These are phyloP conservation scores for Fusarium veterinarium DNA, from an alignment of 2,329 filamentous ascomycete genomes.

Conservation along the genomic window DNA sequence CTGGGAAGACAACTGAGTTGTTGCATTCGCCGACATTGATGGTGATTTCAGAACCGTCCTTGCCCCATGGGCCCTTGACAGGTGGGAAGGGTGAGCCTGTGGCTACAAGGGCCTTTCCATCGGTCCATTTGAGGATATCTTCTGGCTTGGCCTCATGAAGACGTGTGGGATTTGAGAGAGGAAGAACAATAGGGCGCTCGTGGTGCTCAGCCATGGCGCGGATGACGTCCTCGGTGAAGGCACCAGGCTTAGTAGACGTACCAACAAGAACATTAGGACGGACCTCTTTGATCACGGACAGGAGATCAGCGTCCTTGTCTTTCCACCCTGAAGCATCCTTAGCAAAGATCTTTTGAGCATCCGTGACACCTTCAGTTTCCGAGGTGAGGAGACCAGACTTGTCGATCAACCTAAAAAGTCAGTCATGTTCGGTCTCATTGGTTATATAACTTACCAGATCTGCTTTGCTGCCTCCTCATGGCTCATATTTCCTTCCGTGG, in stretches of 20 bases:
- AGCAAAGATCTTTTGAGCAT: slow-evolving; percentile 75
- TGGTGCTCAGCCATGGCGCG: slow-evolving; percentile 80
- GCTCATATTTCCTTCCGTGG: slow-evolving; percentile 71
- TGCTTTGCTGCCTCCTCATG: slow-evolving; percentile 82
- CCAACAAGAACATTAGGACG: slow-evolving; percentile 86
- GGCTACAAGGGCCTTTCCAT: slow-evolving; percentile 81
- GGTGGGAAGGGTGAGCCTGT: slow-evolving; percentile 87
- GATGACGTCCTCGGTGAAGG: slow-evolving; percentile 81
- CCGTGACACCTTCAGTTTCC: slow-evolving; percentile 67
- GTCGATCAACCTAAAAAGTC: slow-evolving; percentile 75
- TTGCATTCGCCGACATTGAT: slow-evolving; percentile 81
- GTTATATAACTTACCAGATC: slow-evolving; percentile 70
- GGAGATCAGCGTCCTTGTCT: slow-evolving; percentile 66
- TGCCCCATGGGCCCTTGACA: slow-evolving; percentile 70
- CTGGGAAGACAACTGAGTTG: slow-evolving; percentile 87
- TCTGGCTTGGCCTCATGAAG: slow-evolving; percentile 84
- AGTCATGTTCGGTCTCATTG: background rate
- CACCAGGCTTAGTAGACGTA: slow-evolving; percentile 80
- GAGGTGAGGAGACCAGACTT: slow-evolving; percentile 81
- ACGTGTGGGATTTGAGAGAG: slow-evolving; percentile 85
- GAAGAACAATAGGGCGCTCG: slow-evolving; percentile 80
- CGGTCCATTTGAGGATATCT: slow-evolving; percentile 82
- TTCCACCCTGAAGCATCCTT: slow-evolving; percentile 74
- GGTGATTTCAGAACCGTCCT: slow-evolving; percentile 56
- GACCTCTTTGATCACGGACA: slow-evolving; percentile 75